Evolutionary conservation across 2,329 filamentous ascomycete genomes (phyloP), one percentile per base, ranked within the genome.

Genomic region (Aspergillus hortae): DNA sequence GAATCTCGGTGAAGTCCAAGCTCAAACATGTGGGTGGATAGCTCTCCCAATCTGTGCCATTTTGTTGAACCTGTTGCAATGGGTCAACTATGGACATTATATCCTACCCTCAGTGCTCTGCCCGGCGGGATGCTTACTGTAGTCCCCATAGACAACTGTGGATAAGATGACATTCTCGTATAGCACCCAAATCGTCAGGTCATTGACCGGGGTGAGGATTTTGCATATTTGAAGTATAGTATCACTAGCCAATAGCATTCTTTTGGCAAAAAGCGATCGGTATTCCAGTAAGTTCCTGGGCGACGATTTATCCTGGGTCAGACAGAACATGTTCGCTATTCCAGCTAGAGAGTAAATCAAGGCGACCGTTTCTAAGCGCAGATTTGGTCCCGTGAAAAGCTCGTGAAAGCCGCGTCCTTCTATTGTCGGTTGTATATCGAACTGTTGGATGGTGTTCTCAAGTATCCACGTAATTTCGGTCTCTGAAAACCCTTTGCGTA

Each of bases 291-390:
- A 36, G 3, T 50, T 36, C 17, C n/a, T 23, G 9, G 44, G 30
- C 12, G 17, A 45, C 6, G 57, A 58, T 17, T 47, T 59, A 6
- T 58, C 54, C 21, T 53, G 49, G 3, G 58, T 55, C 2, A 65
- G 54, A 19, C 63, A 63, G 12, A 63, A 56, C 33, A 58, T 51
- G 14, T 53, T 54, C 9, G 60, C 59, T 14, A 59, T 58, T n/a
- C 71, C 73, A 2, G 74, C 72, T 4, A 69, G 63, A 23, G 69
- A 62, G 35, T 72, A 65, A 4, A 75, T 52, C 10, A 69, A 61
- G 0, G 69, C 73, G 10, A 75, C 62, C 4, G 67, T 68, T 33
- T 76, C 73, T 4, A 75, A 56, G 1, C 73, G 69, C 33, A 74
- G 55, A 15, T 67, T 64, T 12, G 63, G 57, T 0, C 71, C 72